These are phyloP conservation scores for Solanum hybrid DNA, from an alignment of 305 asterid genomes.

Conservation along the genomic window DNA sequence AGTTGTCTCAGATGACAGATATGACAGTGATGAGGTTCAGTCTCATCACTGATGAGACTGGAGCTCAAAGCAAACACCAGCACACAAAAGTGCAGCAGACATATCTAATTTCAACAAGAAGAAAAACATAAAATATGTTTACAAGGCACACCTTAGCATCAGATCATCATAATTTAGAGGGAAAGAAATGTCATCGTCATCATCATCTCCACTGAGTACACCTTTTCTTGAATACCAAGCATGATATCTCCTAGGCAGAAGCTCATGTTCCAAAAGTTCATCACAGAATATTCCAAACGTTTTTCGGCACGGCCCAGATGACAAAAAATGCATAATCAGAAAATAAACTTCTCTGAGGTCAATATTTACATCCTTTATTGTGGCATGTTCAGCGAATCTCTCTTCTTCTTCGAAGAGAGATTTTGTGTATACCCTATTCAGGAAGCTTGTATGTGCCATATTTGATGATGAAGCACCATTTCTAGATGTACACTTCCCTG, in stretches of 20 bases:
- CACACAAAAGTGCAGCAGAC: neutral
- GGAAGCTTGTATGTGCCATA: conserved; percentile 34
- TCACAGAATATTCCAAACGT: conserved; percentile 49
- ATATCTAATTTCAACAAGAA: neutral
- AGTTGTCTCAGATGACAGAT: neutral
- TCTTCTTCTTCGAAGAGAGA: conserved; percentile 45
- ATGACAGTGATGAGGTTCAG: neutral
- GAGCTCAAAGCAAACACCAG: neutral
- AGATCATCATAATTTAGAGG: conserved; percentile 57
- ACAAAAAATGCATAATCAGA: conserved; percentile 85
- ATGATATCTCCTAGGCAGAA: conserved; percentile 95
- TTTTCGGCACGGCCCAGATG: conserved; percentile 89
- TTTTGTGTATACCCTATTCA: conserved; percentile 35
- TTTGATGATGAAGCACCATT: conserved; percentile 34
- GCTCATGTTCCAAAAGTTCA: conserved; percentile 77
- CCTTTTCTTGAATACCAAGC: conserved; percentile 74
- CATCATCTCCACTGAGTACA: conserved; percentile 26
- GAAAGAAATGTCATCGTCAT: conserved; percentile 54
- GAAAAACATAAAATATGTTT: neutral
- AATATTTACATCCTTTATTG: conserved; percentile 52
- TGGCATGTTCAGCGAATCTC: conserved; percentile 34
- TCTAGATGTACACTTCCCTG: conserved; percentile 33
- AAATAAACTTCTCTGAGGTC: conserved; percentile 80
- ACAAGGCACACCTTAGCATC: conserved; percentile 42
- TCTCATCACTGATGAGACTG: neutral